Base-by-base conservation (phyloP, 2,329 filamentous ascomycete species). In the Colletotrichum nymphaeae region DNA sequence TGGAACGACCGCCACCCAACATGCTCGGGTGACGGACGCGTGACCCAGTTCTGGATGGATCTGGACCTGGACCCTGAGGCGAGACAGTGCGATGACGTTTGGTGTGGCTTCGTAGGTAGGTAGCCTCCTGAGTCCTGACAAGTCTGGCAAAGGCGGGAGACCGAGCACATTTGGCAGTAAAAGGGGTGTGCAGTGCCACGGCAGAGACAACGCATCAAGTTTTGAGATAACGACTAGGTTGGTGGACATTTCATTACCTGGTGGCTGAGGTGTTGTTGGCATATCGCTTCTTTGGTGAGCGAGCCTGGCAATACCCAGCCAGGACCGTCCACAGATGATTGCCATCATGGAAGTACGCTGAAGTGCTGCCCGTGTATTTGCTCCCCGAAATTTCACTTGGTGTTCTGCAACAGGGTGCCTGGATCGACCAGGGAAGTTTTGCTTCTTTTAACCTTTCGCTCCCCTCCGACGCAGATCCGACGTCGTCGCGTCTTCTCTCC, bases 21-120 rank as follows among this genome's bases (percentile, higher is more conserved):
- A 16, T 60, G n/a, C 9, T 57, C 58, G 35, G 37, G 24, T 19
- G 30, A 59, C 22, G 49, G 64, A 68, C 55, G 42, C 35, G 68
- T 71, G 71, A 74, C 56, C 57, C 9, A 56, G 26, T 16, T 63
- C 22, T 35, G 46, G 59, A 52, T 14, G 32, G 26, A 16, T 63
- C 16, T 35, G 46, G 59, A 70, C 26, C 62, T 72, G 56, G 63
- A 63, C 63, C 68, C 58, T 63, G 57, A 72, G 52, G 52, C 49
- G 35, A 63, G 59, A 74, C 69, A 70, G 71, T 62, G 60, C 63
- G 58, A 72, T 74, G 72, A 72, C 63, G 68, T 74, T 49, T 63
- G 57, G 42, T 16, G 59, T 70, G 66, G 59, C 72, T 72, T 72
- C 35, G 42, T 22, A 9, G 42, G 63, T 52, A 74, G n/a, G 63